Evolutionary conservation across 2,329 filamentous ascomycete species (phyloP), one percentile per base, ranked within the genome.

Genomic region (Penicillium corylophilum): DNA sequence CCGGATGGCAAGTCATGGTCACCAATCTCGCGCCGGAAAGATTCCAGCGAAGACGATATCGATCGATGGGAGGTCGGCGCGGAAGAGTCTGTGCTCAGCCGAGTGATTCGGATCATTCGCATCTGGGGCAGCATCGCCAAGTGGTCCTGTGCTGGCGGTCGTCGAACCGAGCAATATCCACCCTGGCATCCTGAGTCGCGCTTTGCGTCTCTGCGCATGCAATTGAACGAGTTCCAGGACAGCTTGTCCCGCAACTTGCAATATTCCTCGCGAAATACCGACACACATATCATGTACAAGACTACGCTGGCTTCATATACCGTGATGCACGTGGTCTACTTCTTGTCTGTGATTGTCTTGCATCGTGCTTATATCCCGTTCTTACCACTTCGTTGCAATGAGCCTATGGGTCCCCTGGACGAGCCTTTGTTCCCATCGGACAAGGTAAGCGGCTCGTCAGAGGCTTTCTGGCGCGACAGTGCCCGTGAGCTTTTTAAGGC

Each of bases 351-450:
- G 31, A 79, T 83, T 43, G 75, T 80, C 46, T 72, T 83, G 5
- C 79, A 82, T 56, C 74, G 81, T 48, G 76, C 82, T 48, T 82
- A 82, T 55, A 67, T 83, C 13, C 79, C 80, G 0, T 82, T 82
- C 60, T 66, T 82, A 5, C 79, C 81, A 1, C 67, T 82, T 40
- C 72, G 74, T 16, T 76, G 74, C 56, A 62, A 68, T 20, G 77
- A 77, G 59, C 81, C 81, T 2, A 63, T 74, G 40, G 81, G 81
- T 2, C 81, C 81, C 1, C 57, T 82, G 31, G 81, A 83, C 53
- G 75, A 76, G 41, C 78, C 79, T 2, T 53, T 70, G 2, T 76
- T 79, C 43, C 67, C 75, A 1, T 59, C 72, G 2, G 73, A 78
- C 16, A 73, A 75, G 49, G 71, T 73, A 23, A 59, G 41, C 38